phyloP scores from a whole-genome alignment of 192 early-diverging fungal genomes.

The Diversispora eburnea region DNA sequence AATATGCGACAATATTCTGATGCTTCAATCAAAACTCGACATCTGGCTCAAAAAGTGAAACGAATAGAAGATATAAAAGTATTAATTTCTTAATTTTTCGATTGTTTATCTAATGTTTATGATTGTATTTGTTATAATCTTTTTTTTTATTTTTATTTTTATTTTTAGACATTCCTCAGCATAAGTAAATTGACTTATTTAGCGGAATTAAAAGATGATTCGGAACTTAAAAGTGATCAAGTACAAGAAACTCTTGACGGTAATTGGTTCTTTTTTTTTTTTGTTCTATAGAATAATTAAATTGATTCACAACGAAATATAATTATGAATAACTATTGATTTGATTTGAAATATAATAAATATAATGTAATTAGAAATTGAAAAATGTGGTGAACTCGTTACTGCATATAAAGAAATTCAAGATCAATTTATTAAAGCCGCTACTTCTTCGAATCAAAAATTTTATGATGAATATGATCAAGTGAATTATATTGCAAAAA shows the following conservation, averaged over 20 bases:
- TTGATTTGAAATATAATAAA: background rate
- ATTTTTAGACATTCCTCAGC: constrained; percentile 18
- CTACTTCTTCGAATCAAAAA: background rate
- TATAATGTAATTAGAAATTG: constrained; percentile 12
- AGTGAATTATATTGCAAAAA: constrained; percentile 3
- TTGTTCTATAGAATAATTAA: too few species aligned
- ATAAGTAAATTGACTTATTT: constrained; percentile 15
- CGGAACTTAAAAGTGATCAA: constrained; percentile 3
- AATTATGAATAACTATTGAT: background rate
- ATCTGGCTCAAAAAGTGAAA: background rate
- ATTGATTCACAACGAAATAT: too few species aligned
- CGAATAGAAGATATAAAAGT: background rate
- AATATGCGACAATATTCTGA: background rate
- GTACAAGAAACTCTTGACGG: constrained; percentile 1
- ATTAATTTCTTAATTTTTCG: background rate
- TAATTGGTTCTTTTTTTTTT: background rate
- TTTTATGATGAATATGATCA: background rate
- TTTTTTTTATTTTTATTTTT: background rate
- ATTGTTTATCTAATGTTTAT: background rate
- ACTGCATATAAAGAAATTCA: constrained; percentile 3
- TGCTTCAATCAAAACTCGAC: constrained; percentile 1
- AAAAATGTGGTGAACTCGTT: background rate
- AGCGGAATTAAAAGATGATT: background rate
- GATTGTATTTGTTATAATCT: too few species aligned
- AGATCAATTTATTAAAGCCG: background rate